phyloP scores from a whole-genome alignment of 169 alveolate species.

The Besnoitia besnoiti region DNA sequence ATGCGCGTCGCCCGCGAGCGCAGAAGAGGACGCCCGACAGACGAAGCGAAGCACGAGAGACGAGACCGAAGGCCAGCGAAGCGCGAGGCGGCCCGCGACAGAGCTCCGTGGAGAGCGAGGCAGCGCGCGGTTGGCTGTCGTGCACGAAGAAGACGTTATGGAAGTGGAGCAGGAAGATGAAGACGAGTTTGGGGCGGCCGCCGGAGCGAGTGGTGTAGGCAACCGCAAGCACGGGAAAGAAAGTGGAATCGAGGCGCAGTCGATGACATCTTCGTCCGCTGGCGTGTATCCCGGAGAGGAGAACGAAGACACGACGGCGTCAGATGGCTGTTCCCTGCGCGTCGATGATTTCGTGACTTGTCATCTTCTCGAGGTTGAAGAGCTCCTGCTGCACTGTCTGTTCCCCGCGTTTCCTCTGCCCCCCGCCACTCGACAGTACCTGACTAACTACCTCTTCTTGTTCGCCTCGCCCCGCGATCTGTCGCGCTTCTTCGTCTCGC shows the following conservation, averaged over 20 bases:
- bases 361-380: constrained; percentile 11
- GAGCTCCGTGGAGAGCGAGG: background rate
- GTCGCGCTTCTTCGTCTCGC: background rate
- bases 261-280: too few species aligned
- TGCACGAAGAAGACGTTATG: background rate
- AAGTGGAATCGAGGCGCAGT: too few species aligned
- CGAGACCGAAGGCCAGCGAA: background rate
- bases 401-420: constrained; percentile 5
- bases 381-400: constrained; percentile 24
- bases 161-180: background rate
- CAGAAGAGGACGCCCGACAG: background rate
- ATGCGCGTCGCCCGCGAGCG: background rate
- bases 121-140: background rate
- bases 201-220: too few species aligned
- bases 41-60: background rate
- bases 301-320: background rate
- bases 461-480: background rate
- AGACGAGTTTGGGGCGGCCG: background rate
- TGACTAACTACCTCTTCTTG: background rate
- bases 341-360: background rate
- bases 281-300: too few species aligned
- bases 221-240: too few species aligned
- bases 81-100: too few species aligned
- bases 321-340: background rate
- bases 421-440: constrained; percentile 22